phyloP scores from a whole-genome alignment of 306 rosid genomes.

The Phaseolus lunatus region DNA sequence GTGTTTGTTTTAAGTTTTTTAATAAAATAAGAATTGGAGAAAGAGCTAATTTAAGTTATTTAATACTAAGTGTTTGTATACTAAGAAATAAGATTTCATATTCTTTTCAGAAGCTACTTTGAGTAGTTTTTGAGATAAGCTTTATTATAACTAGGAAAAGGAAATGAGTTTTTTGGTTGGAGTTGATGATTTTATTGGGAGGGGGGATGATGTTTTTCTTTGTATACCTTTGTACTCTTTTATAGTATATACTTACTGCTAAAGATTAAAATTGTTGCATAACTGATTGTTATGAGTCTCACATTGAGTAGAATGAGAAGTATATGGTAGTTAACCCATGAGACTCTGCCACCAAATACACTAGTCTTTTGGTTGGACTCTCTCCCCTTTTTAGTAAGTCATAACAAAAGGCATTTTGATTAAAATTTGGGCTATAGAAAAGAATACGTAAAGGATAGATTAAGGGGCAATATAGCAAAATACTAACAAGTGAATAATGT shows the following conservation, averaged over 20 bases:
- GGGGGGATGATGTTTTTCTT: neutral
- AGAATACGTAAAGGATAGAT: neutral
- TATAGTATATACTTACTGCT: neutral
- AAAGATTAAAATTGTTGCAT: constrained; percentile 6
- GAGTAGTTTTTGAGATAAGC: too few species aligned
- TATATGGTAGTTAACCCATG: too few species aligned
- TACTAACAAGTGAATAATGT: too few species aligned
- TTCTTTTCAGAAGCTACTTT: too few species aligned
- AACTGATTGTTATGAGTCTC: neutral
- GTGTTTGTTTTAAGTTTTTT: too few species aligned
- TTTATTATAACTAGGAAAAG: neutral
- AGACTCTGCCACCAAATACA: too few species aligned
- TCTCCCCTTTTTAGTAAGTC: neutral
- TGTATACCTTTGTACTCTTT: constrained; percentile 22
- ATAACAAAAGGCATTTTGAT: neutral
- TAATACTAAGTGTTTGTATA: too few species aligned
- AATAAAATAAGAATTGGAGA: neutral
- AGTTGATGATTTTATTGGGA: too few species aligned
- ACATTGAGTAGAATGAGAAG: neutral
- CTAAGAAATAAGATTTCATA: too few species aligned
- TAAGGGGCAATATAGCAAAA: too few species aligned
- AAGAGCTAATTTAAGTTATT: neutral
- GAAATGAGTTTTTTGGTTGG: neutral
- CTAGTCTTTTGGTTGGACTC: neutral
- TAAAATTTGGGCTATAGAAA: neutral